Conservation (phyloP, 257 asterid genomes). For the Solanum infundibuliforme region DNA sequence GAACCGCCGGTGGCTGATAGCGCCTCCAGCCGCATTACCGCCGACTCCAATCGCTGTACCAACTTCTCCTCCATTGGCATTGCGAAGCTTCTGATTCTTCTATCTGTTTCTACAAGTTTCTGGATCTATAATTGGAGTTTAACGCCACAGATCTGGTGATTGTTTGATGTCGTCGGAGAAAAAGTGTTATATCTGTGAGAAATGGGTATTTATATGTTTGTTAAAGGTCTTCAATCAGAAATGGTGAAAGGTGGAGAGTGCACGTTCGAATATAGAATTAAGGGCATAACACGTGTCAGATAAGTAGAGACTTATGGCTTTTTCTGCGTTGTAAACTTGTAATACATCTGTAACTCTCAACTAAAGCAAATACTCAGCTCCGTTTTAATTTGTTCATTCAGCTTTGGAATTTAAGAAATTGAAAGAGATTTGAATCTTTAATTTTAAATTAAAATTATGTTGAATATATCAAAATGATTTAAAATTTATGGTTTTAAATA, state of each 20-base stretch:
- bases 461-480: too few species aligned
- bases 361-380: background rate
- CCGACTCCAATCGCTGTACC: slow-evolving; percentile 81
- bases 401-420: background rate
- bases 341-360: slow-evolving; percentile 1
- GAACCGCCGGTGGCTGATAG: slow-evolving; percentile 34
- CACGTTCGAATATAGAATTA: background rate
- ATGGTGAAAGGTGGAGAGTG: slow-evolving; percentile 14
- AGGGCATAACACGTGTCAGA: slow-evolving; percentile 27
- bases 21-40: slow-evolving; percentile 80
- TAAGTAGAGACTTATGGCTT: slow-evolving; percentile 1
- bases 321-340: background rate
- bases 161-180: background rate
- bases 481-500: too few species aligned
- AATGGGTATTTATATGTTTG: background rate
- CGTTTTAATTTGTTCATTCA: background rate
- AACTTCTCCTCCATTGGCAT: slow-evolving; percentile 76
- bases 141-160: slow-evolving; percentile 26
- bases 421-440: too few species aligned
- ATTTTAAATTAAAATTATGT: too few species aligned
- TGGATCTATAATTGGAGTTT: slow-evolving; percentile 6
- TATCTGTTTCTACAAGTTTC: background rate
- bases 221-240: background rate
- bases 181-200: background rate
- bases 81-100: background rate